Evolutionary conservation across 164 flowering plant species (phyloP).

Genomic region (Echeveria elegans): DNA sequence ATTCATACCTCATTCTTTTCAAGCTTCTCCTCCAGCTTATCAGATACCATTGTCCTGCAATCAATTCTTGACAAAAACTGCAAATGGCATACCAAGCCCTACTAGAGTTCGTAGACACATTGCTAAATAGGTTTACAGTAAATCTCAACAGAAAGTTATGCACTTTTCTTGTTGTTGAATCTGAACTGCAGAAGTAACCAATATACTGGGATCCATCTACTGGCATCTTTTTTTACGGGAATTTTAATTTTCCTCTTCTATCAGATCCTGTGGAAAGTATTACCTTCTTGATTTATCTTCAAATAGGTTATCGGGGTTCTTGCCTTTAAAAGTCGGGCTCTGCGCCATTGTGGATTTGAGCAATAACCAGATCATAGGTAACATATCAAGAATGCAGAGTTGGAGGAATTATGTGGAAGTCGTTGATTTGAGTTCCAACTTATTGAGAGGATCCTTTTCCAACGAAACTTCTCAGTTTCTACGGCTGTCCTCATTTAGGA

Average conservation of each 20-base stretch:
- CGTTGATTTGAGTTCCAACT: constrained; percentile 54
- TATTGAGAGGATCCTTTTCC: constrained; percentile 47
- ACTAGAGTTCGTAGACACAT: too few relatives aligned
- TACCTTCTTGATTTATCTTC: constrained; percentile 56
- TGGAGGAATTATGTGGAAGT: constrained; percentile 71
- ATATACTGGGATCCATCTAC: neutral
- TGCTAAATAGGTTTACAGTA: too few relatives aligned
- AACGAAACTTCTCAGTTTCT: constrained; percentile 52
- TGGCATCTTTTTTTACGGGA: neutral
- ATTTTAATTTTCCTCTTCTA: constrained; percentile 5
- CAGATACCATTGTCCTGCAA: too few relatives aligned
- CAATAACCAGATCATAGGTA: constrained; percentile 50
- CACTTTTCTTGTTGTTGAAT: too few relatives aligned
- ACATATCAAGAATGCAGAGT: constrained; percentile 37
- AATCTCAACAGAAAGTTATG: neutral
- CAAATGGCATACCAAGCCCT: too few relatives aligned
- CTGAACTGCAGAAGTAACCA: neutral
- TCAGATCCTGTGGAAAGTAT: constrained; percentile 62
- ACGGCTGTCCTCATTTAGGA: constrained; percentile 35
- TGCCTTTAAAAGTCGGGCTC: constrained; percentile 50
- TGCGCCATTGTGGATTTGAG: constrained; percentile 61
- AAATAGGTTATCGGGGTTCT: constrained; percentile 52
- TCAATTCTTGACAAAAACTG: too few relatives aligned
- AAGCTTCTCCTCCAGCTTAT: too few relatives aligned
- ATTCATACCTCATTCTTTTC: too few relatives aligned